Evolutionary conservation across 257 asterid genomes (phyloP).

Genomic region (Solanum infundibuliforme): DNA sequence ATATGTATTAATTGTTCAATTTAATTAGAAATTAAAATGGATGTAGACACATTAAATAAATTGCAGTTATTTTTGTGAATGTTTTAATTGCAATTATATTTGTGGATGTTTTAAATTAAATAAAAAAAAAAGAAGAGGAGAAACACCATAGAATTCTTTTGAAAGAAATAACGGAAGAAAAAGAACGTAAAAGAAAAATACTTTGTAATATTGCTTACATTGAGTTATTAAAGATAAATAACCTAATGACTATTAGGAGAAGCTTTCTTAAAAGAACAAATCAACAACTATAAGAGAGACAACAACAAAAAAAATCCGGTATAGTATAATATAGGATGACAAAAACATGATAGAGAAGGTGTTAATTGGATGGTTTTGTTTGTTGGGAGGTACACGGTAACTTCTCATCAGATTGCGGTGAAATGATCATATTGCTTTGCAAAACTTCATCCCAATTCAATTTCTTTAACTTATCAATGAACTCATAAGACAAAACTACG

Average conservation of each 20-base stretch:
- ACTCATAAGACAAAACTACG: conserved; percentile 5
- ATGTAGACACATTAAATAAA: neutral
- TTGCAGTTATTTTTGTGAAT: too few relatives aligned
- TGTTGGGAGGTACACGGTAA: neutral
- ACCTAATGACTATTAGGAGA: neutral
- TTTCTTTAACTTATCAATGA: conserved; percentile 14
- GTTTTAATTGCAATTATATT: too few relatives aligned
- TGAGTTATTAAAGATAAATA: neutral
- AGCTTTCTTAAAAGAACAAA: neutral
- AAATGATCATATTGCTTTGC: neutral
- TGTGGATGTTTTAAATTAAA: neutral
- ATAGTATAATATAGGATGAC: neutral
- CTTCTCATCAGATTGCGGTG: neutral
- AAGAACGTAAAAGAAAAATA: neutral
- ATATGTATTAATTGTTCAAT: neutral
- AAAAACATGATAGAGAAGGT: neutral
- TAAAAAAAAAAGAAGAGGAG: neutral
- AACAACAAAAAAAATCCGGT: too few relatives aligned
- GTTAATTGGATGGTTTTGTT: neutral
- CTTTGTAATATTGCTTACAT: neutral
- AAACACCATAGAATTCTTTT: neutral
- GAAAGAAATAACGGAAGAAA: neutral
- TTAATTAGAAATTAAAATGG: neutral
- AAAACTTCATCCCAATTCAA: neutral
- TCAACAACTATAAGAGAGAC: neutral